Evolutionary conservation across 2,329 filamentous ascomycete genomes (phyloP).

Genomic region (Hymenoscyphus linearis): DNA sequence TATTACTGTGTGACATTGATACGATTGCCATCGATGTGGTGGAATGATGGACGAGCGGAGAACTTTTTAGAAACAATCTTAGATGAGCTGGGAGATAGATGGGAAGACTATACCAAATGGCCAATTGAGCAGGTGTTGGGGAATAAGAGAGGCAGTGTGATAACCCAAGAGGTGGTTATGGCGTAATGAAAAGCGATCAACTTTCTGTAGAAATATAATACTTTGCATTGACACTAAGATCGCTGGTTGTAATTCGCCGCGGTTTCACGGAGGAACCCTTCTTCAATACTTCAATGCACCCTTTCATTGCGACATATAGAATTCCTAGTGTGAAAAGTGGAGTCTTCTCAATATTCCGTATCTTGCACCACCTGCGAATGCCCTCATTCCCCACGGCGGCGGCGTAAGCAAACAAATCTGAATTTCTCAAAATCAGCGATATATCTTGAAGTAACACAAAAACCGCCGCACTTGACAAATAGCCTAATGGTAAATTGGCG

Average conservation of each 20-base stretch:
- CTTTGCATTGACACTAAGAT: too few species aligned
- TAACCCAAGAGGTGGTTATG: neutral
- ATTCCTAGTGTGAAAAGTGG: too few species aligned
- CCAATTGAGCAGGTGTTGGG: slow-evolving; percentile 20
- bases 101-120: slow-evolving; percentile 26
- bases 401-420: too few species aligned
- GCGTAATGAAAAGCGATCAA: neutral
- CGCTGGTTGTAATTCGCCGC: too few species aligned
- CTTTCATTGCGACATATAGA: too few species aligned
- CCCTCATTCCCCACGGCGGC: too few species aligned
- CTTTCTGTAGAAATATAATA: neutral
- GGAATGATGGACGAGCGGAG: slow-evolving; percentile 38
- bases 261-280: neutral
- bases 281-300: neutral
- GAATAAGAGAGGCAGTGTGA: neutral
- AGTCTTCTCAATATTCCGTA: too few species aligned
- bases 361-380: too few species aligned
- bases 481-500: too few species aligned
- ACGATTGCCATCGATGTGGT: slow-evolving; percentile 35
- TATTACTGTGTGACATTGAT: slow-evolving; percentile 37
- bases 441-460: too few species aligned
- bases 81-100: slow-evolving; percentile 19
- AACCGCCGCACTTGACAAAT: too few species aligned
- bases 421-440: too few species aligned
- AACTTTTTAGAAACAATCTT: slow-evolving; percentile 35